Conservation (phyloP, 306 rosid species). For the Inga oerstediana region DNA sequence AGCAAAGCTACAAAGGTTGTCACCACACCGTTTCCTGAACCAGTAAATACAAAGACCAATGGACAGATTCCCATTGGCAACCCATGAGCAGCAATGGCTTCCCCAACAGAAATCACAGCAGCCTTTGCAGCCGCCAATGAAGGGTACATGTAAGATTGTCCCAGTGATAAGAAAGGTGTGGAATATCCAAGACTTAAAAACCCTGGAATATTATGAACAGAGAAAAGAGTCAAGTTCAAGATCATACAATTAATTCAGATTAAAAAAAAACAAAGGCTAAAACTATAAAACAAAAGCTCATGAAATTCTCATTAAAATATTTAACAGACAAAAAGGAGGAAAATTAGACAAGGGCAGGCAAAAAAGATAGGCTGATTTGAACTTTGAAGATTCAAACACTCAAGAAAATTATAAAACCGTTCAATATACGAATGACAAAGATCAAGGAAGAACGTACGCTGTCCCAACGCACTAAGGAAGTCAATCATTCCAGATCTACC, state of each 20-base stretch:
- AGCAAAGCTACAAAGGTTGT: conserved; percentile 18
- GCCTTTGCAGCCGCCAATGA: conserved; percentile 96
- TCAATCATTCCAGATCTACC: conserved; percentile 95
- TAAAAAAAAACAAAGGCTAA: not conserved
- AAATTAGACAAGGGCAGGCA: not conserved
- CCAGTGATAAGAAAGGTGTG: conserved; percentile 91
- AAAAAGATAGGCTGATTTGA: not conserved
- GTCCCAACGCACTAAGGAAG: conserved; percentile 80
- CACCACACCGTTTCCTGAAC: conserved; percentile 85
- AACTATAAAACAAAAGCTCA: not conserved
- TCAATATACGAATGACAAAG: not conserved
- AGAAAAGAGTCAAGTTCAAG: conserved; percentile 25
- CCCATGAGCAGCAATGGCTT: conserved; percentile 85
- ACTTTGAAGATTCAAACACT: not conserved
- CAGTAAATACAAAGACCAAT: conserved; percentile 84
- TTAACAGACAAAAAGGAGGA: not conserved
- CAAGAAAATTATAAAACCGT: not conserved
- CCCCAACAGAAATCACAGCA: conserved; percentile 91
- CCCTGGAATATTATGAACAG: conserved; percentile 48
- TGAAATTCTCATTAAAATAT: not conserved
- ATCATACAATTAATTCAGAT: conserved; percentile 11
- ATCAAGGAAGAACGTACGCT: conserved; percentile 52
- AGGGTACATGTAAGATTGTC: conserved; percentile 94
- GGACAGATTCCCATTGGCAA: conserved; percentile 89
- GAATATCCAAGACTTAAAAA: conserved; percentile 92